Percentiles rank a stretch among this genome's conserved stretches.
phyloP scores from a whole-genome alignment of 106 monocot species.

The Dendrobium huoshanense region DNA sequence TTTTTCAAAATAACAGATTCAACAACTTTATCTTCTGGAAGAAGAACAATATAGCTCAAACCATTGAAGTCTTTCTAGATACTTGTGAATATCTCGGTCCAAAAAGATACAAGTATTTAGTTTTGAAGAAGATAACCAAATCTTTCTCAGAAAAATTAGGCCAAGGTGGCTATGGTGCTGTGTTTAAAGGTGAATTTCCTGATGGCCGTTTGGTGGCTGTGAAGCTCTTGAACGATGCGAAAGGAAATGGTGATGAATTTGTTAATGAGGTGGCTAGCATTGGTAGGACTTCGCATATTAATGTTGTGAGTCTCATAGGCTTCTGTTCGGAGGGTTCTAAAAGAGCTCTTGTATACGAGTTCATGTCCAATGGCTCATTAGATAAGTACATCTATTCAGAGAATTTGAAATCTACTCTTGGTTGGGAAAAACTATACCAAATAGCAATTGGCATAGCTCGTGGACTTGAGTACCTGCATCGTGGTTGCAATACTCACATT shows the following conservation, averaged over 20 bases:
- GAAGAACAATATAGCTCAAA: slow-evolving; percentile 1
- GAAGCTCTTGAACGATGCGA: slow-evolving; percentile 4
- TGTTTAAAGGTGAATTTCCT: slow-evolving; percentile 3
- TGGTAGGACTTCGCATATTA: slow-evolving; percentile 13
- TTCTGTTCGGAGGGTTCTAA: slow-evolving; percentile 13
- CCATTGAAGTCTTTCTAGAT: slow-evolving; percentile 1
- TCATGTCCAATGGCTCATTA: slow-evolving; percentile 15
- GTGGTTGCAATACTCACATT: slow-evolving; percentile 10
- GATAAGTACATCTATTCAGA: slow-evolving; percentile 18
- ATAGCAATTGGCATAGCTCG: slow-evolving; percentile 16
- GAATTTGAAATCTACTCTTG: slow-evolving; percentile 1
- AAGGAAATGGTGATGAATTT: slow-evolving; percentile 7
- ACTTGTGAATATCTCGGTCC: slow-evolving; percentile 3
- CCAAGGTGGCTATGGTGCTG: slow-evolving; percentile 14
- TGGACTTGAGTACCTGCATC: slow-evolving; percentile 19
- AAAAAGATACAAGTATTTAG: slow-evolving; percentile 7
- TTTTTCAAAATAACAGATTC: not conserved
- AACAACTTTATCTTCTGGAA: not conserved
- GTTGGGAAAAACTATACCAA: slow-evolving; percentile 11
- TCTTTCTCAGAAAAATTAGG: slow-evolving; percentile 13
- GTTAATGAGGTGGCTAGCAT: slow-evolving; percentile 16
- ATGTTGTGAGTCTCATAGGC: slow-evolving; percentile 12
- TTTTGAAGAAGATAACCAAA: slow-evolving; percentile 12
- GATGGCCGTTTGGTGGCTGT: slow-evolving; percentile 12
- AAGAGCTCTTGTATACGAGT: slow-evolving; percentile 17